These are phyloP conservation scores for Monilinia laxa DNA, from an alignment of 2,329 filamentous ascomycete species.

Conservation along the genomic window DNA sequence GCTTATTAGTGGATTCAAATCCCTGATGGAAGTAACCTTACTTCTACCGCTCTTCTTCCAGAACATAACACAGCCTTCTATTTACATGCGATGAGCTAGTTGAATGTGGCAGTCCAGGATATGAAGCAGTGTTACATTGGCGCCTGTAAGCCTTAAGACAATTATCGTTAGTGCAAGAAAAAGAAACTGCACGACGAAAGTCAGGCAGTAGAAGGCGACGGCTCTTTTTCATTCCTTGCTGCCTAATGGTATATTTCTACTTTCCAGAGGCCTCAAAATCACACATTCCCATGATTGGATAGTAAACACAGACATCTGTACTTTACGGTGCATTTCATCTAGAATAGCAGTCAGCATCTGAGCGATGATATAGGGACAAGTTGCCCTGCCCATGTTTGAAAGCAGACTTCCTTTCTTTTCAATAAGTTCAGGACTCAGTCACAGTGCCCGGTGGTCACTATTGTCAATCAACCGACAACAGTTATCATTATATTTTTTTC, in stretches of 20 bases:
- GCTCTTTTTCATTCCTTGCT: slow-evolving; percentile 8
- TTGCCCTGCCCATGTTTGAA: slow-evolving; percentile 17
- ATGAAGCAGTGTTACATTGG: slow-evolving; percentile 17
- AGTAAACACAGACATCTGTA: neutral
- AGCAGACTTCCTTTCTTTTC: slow-evolving; percentile 17
- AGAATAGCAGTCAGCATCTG: slow-evolving; percentile 5
- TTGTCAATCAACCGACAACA: neutral
- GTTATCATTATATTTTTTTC: neutral
- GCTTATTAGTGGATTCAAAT: slow-evolving; percentile 5
- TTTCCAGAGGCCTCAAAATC: neutral
- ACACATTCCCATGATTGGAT: neutral
- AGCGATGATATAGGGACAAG: slow-evolving; percentile 23
- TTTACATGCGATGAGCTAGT: slow-evolving; percentile 6
- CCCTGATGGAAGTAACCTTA: neutral
- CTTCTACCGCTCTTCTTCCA: neutral
- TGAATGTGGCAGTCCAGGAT: neutral
- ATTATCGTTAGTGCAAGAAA: slow-evolving; percentile 3
- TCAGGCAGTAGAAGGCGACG: slow-evolving; percentile 16
- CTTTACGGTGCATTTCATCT: neutral
- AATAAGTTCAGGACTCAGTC: neutral
- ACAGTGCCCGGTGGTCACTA: neutral
- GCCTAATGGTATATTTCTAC: slow-evolving; percentile 12
- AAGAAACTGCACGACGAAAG: neutral
- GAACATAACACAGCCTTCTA: neutral
- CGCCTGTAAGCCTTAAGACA: slow-evolving; percentile 7